Conservation (phyloP, 371 early-diverging fungal species). For the Rhizopus arrhizus region DNA sequence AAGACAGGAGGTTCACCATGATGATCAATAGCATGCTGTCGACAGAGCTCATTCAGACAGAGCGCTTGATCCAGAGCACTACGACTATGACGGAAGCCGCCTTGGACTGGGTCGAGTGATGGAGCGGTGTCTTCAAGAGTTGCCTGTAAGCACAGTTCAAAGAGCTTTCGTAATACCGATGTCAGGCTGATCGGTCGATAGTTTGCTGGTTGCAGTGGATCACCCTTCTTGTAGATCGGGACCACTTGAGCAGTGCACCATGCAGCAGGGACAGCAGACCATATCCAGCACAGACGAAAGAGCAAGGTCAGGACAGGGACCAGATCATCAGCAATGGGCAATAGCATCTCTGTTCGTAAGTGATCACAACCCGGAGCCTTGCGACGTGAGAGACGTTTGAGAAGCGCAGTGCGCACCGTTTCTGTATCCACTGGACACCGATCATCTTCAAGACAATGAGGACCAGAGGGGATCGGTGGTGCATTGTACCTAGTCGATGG, state of each 20-base stretch:
- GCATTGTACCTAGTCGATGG: not conserved
- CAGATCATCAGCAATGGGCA: slow-evolving; percentile 15
- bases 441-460: not conserved
- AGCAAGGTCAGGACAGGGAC: not conserved
- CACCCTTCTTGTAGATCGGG: slow-evolving; percentile 29
- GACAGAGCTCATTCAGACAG: slow-evolving; percentile 16
- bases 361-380: slow-evolving; percentile 32
- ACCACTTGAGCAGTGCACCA: slow-evolving; percentile 29
- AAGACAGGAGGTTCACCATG: slow-evolving; percentile 13
- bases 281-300: slow-evolving; percentile 26
- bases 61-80: slow-evolving; percentile 37
- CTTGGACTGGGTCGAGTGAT: slow-evolving; percentile 30
- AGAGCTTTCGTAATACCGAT: slow-evolving; percentile 27
- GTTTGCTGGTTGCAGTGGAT: slow-evolving; percentile 16
- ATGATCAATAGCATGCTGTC: slow-evolving; percentile 6
- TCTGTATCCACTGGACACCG: not conserved
- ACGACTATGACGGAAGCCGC: slow-evolving; percentile 32
- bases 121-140: slow-evolving; percentile 9
- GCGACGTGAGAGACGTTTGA: slow-evolving; percentile 4
- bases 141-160: slow-evolving; percentile 18
- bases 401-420: not conserved
- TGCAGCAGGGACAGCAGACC: slow-evolving; percentile 13
- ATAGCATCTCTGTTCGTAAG: slow-evolving; percentile 29
- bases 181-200: slow-evolving; percentile 28
- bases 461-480: slow-evolving; percentile 4